Percentiles rank a stretch among this genome's conserved stretches.
Conservation (phyloP, 169 alveolate species). For the Plasmodium knowlesi region DNA sequence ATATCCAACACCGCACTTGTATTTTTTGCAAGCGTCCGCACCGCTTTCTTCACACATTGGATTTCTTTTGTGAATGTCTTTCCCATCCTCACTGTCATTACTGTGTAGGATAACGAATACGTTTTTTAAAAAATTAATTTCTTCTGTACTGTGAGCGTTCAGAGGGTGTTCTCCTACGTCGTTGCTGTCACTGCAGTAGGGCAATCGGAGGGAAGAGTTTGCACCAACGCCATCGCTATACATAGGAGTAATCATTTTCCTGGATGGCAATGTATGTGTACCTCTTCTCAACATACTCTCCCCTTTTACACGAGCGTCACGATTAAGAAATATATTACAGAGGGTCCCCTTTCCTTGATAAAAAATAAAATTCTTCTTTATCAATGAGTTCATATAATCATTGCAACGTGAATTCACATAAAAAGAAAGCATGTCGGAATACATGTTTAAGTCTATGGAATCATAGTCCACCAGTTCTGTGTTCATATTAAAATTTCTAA, state of each 20-base stretch:
- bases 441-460: neutral
- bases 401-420: conserved; percentile 19
- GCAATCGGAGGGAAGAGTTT: neutral
- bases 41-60: neutral
- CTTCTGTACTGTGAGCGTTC: neutral
- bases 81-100: neutral
- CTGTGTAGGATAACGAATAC: conserved; percentile 11
- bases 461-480: neutral
- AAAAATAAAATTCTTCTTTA: conserved; percentile 17
- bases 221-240: neutral
- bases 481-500: conserved; percentile 15
- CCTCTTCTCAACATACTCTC: neutral
- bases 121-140: neutral
- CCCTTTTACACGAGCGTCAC: neutral
- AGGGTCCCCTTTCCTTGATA: neutral
- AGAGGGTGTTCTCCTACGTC: neutral
- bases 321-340: neutral
- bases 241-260: neutral
- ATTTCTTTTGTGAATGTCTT: neutral
- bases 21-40: neutral
- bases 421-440: conserved; percentile 4
- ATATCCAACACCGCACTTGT: neutral
- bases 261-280: neutral
- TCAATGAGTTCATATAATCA: conserved; percentile 19
- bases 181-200: neutral